Evolutionary conservation across 225 moss, liverwort and hornwort species (phyloP).

Genomic region (Takakia lepidozioides): DNA sequence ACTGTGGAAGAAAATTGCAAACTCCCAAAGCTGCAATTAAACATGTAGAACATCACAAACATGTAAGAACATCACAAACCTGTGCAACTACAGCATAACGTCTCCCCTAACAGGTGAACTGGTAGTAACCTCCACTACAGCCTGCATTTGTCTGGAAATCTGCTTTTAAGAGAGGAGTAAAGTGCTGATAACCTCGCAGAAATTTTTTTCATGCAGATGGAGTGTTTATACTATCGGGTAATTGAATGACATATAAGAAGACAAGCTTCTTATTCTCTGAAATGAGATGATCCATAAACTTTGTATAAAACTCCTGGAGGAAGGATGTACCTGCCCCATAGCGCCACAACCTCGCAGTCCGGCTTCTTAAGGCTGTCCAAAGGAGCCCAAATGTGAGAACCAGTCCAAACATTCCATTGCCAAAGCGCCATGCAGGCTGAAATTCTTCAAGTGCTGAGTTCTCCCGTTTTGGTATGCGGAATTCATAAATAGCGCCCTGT

Average conservation of each 20-base stretch:
- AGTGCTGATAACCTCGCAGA: no score
- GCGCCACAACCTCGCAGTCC: conserved; percentile 54
- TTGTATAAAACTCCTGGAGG: no score
- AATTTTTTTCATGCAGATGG: not conserved
- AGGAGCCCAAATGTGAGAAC: conserved; percentile 68
- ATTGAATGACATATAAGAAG: no score
- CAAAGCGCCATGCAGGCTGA: conserved; percentile 57
- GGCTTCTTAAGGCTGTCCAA: conserved; percentile 57
- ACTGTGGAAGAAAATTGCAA: no score
- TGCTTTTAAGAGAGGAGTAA: no score
- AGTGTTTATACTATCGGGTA: not conserved
- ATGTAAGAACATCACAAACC: no score
- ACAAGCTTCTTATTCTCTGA: not conserved
- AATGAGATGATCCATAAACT: not conserved
- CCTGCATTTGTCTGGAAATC: no score
- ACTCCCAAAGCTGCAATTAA: no score
- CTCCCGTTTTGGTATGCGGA: conserved; percentile 28
- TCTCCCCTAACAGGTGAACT: no score
- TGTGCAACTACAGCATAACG: no score
- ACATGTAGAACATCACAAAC: no score
- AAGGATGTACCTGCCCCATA: conserved; percentile 49
- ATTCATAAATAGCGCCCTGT: conserved; percentile 72
- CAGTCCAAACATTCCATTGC: conserved; percentile 70
- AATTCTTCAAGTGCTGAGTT: conserved; percentile 38
- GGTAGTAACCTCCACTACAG: no score